Base-by-base conservation (phyloP, 169 alveolate genomes). In the Eimeria praecox region DNA sequence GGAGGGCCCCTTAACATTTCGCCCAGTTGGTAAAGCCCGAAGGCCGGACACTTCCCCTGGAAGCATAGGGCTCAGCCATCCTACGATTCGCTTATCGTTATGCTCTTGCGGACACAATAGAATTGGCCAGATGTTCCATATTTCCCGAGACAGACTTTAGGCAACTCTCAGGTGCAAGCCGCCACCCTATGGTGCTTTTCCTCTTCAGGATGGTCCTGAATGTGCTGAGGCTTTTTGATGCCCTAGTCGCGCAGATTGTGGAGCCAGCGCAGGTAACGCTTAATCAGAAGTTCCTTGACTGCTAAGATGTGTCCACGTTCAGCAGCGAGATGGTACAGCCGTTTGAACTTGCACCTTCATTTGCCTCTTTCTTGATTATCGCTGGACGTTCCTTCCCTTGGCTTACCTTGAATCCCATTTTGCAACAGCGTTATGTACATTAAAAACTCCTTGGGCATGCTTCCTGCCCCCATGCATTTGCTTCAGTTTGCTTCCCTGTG, bases 171-270 rank as follows among this genome's bases (percentile, higher is more conserved):
- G 22, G 46, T 12, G n/a, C 78, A 64, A n/a, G 75, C 78, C 33
- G 27, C 42, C 4, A 10, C 42, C 46, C 14, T 33, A 8, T 69
- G 78, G 27, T 9, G 78, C 27, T 33, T 69, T 69, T 69, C 46
- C 46, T 30, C 14, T 44, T 56, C 78, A 91, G 95, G 95, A 24
- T 91, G 83, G 71, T 91, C 30, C 54, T 77, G 80, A 75, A 80
- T n/a, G 83, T 77, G 40, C 71, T 91, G 24, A 59, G 95, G 38
- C 82, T 91, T 5, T 78, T 91, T 77, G 95, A 91, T 5, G 77
- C 95, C 59, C 85, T 91, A 2, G 64, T 91, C 5, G 71, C 87
- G 20, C 90, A 71, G 44, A 56, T 62, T 49, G 38, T 59, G 24
- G 80, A 56, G 59, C 44, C 64, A 9, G 80, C 93, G 33, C 82